These are phyloP conservation scores for Fusarium gaditjirri DNA, from an alignment of 2,329 filamentous ascomycete species.

Conservation along the genomic window DNA sequence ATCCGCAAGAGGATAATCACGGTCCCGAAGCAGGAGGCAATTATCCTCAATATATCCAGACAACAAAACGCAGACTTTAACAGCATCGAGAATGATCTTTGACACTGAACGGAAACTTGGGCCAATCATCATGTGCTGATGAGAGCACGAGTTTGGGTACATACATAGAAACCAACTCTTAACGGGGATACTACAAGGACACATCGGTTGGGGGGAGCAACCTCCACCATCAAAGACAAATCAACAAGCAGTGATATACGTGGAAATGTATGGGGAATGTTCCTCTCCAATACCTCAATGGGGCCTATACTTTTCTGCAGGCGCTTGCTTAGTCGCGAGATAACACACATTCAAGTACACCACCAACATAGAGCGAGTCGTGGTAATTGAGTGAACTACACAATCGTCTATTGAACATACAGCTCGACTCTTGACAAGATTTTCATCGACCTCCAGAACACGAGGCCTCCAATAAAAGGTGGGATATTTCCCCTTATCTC, in stretches of 20 bases:
- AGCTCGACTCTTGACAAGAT: slow-evolving; percentile 21
- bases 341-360: background rate
- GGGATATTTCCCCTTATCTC: slow-evolving; percentile 9
- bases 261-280: too few relatives aligned
- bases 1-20: background rate
- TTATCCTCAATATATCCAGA: background rate
- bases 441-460: slow-evolving; percentile 29
- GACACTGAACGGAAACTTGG: background rate
- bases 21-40: too few relatives aligned
- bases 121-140: background rate
- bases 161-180: background rate
- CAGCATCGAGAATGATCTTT: background rate
- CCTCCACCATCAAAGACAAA: background rate
- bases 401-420: slow-evolving; percentile 32
- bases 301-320: background rate
- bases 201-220: background rate
- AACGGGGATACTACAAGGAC: background rate
- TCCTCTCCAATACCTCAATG: background rate
- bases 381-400: slow-evolving; percentile 30
- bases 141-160: background rate
- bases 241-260: background rate
- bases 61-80: too few relatives aligned
- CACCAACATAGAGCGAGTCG: background rate
- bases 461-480: slow-evolving; percentile 24
- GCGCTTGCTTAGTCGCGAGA: background rate